These are phyloP conservation scores for Fraxinus americana DNA, from an alignment of 257 asterid species.

Conservation along the genomic window DNA sequence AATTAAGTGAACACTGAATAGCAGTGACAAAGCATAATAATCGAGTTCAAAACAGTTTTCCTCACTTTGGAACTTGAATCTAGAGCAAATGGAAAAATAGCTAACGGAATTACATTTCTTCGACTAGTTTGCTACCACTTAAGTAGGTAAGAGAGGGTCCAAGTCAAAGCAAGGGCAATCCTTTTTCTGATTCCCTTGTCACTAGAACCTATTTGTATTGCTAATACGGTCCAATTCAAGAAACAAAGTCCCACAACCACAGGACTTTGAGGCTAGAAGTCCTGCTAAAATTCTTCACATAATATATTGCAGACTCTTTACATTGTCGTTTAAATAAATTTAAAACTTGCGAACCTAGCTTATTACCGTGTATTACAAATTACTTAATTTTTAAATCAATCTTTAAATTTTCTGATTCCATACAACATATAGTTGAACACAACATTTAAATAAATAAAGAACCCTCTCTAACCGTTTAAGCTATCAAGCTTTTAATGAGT, in stretches of 20 bases:
- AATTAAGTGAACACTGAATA: not conserved
- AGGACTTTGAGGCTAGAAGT: not conserved
- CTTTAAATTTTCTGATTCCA: not conserved
- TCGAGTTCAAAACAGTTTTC: not conserved
- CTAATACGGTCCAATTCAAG: conserved; percentile 12
- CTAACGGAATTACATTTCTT: not conserved
- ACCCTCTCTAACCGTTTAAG: not conserved
- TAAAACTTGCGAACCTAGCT: not conserved
- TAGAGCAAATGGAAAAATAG: not conserved
- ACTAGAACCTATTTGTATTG: not conserved
- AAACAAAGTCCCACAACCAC: not conserved
- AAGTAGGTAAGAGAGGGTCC: conserved; percentile 10
- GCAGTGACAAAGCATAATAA: not conserved
- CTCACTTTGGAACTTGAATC: conserved; percentile 4
- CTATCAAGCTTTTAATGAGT: not conserved
- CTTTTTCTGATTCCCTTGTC: not conserved
- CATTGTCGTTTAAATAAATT: not conserved
- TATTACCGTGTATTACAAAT: not conserved
- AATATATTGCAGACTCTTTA: not conserved
- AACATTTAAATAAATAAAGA: not conserved
- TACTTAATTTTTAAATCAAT: not conserved
- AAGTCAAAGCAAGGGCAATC: not conserved
- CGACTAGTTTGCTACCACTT: conserved; percentile 6
- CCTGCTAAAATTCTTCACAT: not conserved
- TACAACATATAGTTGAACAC: not conserved